These are phyloP conservation scores for Microbotryum saponariae DNA, from an alignment of 1,284 basidiomycete genomes.

Conservation along the genomic window DNA sequence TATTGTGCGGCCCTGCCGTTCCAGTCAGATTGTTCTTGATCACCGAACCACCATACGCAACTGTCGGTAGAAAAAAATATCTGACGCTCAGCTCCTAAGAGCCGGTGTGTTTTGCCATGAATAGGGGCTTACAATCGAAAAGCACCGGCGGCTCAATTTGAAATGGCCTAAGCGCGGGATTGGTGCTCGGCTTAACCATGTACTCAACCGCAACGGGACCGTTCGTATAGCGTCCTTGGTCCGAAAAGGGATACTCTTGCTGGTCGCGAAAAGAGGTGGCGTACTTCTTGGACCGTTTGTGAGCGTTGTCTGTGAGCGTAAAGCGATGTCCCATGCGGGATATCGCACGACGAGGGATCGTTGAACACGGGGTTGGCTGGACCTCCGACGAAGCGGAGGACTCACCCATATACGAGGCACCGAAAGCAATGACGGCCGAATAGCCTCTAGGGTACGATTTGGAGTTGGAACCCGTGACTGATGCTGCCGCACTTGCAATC, in stretches of 20 bases:
- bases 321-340: neutral
- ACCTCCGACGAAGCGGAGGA: neutral
- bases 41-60: conserved; percentile 27
- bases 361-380: too few species aligned
- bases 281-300: conserved; percentile 5
- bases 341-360: too few species aligned
- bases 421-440: conserved; percentile 22
- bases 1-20: conserved; percentile 4
- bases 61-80: conserved; percentile 1
- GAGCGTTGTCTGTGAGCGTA: conserved; percentile 20
- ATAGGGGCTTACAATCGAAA: conserved; percentile 17
- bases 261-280: conserved; percentile 15
- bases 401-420: conserved; percentile 24
- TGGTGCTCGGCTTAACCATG: conserved; percentile 10
- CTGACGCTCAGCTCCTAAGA: neutral
- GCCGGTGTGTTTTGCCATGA: neutral
- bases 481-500: too few species aligned
- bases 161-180: conserved; percentile 7
- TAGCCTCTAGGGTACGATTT: conserved; percentile 2
- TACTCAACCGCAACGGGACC: conserved; percentile 28
- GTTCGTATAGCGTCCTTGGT: conserved; percentile 23
- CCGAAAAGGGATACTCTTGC: conserved; percentile 8
- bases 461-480: too few species aligned
- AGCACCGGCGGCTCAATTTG: neutral
- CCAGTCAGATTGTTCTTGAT: conserved; percentile 20